Evolutionary conservation across 306 rosid genomes (phyloP).

Genomic region (Fragaria ananassa): DNA sequence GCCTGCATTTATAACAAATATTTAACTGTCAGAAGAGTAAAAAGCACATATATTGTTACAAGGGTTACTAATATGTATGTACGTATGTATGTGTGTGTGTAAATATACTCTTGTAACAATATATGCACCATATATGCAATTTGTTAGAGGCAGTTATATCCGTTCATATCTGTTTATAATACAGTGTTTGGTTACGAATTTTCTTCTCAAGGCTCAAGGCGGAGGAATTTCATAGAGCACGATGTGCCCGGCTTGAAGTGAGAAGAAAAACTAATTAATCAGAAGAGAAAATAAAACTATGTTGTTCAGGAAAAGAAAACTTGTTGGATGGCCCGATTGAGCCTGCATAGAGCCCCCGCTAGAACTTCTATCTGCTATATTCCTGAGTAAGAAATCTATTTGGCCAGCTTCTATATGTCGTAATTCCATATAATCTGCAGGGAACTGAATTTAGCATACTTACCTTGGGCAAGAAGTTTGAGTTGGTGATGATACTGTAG

Average conservation of each 20-base stretch:
- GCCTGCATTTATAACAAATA: conserved; percentile 14
- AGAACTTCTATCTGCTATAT: not conserved
- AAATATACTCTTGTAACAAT: not conserved
- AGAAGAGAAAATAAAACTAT: not conserved
- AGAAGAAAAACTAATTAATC: no score
- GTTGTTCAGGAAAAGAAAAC: not conserved
- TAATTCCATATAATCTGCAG: not conserved
- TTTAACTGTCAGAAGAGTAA: not conserved
- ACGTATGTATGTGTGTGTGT: no score
- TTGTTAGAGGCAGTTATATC: not conserved
- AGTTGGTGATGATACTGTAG: conserved; percentile 52
- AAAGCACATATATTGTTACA: not conserved
- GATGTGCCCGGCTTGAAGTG: not conserved
- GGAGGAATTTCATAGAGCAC: not conserved
- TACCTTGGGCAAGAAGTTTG: conserved; percentile 62
- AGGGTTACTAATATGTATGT: not conserved
- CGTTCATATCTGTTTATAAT: not conserved
- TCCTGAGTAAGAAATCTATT: not conserved
- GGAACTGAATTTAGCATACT: conserved; percentile 1
- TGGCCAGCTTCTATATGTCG: not conserved
- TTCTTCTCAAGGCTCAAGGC: not conserved
- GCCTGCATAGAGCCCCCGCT: not conserved
- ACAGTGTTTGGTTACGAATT: not conserved
- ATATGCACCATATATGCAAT: not conserved
- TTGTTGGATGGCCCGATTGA: not conserved